Evolutionary conservation across 2,329 filamentous ascomycete genomes (phyloP), one percentile per base, ranked within the genome.

Genomic region (Cercospora nicotianae): DNA sequence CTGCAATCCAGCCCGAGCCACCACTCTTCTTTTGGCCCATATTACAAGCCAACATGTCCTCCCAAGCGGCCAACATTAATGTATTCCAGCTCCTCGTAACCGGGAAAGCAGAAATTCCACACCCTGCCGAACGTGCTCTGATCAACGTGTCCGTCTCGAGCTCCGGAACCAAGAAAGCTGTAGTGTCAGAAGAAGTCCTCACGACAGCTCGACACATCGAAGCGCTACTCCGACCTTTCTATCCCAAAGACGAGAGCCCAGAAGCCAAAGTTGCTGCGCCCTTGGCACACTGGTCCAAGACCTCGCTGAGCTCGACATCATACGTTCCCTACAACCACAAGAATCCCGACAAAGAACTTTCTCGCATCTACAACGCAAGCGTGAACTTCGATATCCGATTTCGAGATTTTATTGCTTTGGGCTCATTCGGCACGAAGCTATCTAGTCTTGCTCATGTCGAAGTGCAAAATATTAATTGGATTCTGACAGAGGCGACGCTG

Each of bases 311-410:
- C 18, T 66, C 72, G 2, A 72, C 68, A 13, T 69, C 64, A 10
- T 61, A 71, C 9, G 45, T 68, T 0, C 71, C 71, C 3, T 62
- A 67, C 30, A 62, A 66, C n/a, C 51, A 67, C 59, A 61, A 69
- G 12, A 63, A 53, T 42, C 61, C 64, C 12, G 58, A 68, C 6
- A 39, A 55, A 16, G n/a, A 48, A 7, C 42, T 36, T n/a, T 63
- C 69, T 4, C 60, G 67, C 4, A 31, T 63, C 31, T 73, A 73
- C 62, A 66, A 63, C 18, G 65, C 67, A 2, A 64, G 30, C 10
- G 66, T 74, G n/a, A 69, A 31, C 5, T 74, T 73, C 66, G 73
- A 74, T 36, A 71, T 74, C 42, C 64, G 73, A 23, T 74, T 74
- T 64, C 67, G 70, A 33, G 71, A 73, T 26, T 74, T 74, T 63